Percentiles rank a stretch among this genome's conserved stretches.
Evolutionary conservation across 2,329 filamentous ascomycete genomes (phyloP).

Genomic region (Aspergillus versicolor): DNA sequence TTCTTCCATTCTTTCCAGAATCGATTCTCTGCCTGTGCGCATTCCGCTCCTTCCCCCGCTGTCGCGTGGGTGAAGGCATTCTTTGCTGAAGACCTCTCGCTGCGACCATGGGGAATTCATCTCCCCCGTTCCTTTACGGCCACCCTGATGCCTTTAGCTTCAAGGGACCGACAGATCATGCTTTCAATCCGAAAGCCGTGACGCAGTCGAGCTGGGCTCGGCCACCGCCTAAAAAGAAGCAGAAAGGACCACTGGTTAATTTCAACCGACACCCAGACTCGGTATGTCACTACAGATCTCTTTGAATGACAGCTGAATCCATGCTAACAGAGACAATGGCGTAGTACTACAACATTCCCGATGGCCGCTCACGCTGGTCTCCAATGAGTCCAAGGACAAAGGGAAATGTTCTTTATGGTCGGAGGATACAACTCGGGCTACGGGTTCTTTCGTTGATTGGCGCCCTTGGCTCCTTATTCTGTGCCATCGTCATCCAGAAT

Average conservation of each 20-base stretch:
- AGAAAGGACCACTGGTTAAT: conserved; percentile 72
- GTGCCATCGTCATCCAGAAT: conserved; percentile 74
- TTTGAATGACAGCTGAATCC: background rate
- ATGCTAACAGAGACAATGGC: background rate
- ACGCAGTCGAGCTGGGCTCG: conserved; percentile 75
- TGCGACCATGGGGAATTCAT: conserved; percentile 50
- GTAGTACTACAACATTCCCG: conserved; percentile 56
- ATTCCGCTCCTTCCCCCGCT: conserved; percentile 24
- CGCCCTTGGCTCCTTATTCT: conserved; percentile 68
- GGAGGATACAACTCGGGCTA: conserved; percentile 68
- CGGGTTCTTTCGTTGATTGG: conserved; percentile 67
- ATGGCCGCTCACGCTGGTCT: conserved; percentile 60
- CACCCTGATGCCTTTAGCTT: conserved; percentile 53
- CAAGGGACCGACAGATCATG: conserved; percentile 50
- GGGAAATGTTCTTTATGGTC: conserved; percentile 65
- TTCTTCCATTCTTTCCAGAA: conserved; percentile 25
- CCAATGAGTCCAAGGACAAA: conserved; percentile 72
- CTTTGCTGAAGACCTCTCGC: conserved; percentile 21
- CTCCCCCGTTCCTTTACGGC: conserved; percentile 74
- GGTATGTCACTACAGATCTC: conserved; percentile 47
- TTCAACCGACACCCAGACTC: conserved; percentile 83
- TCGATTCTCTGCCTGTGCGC: conserved; percentile 16
- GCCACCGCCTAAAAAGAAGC: conserved; percentile 60
- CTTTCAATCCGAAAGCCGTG: conserved; percentile 85
- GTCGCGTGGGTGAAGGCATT: conserved; percentile 40